phyloP scores from a whole-genome alignment of 306 rosid genomes.

The Senna siamea region DNA sequence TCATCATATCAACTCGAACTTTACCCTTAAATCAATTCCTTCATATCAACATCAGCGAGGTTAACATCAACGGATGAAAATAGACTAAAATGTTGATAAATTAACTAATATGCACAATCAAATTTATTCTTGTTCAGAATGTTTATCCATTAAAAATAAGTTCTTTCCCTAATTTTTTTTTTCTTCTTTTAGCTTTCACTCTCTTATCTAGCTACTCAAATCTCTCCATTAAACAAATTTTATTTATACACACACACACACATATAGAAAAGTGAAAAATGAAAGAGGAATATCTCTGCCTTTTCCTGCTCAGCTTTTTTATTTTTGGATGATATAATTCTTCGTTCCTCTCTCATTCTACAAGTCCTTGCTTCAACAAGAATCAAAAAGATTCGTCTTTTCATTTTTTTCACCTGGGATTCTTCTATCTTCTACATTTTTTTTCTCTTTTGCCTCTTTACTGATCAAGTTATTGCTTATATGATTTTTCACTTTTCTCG shows the following conservation, averaged over 20 bases:
- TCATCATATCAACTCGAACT: too few species aligned
- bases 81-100: background rate
- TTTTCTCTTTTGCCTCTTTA: background rate
- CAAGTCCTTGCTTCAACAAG: slow-evolving; percentile 26
- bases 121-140: background rate
- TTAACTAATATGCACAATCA: background rate
- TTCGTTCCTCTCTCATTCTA: background rate
- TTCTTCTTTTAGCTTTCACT: too few species aligned
- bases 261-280: background rate
- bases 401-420: slow-evolving; percentile 17
- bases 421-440: slow-evolving; percentile 14
- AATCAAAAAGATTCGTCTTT: slow-evolving; percentile 28
- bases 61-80: background rate
- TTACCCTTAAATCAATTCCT: too few species aligned
- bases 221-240: too few species aligned
- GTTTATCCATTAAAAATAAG: slow-evolving; percentile 5
- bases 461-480: background rate
- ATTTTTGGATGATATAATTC: slow-evolving; percentile 32
- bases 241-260: too few species aligned
- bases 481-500: slow-evolving; percentile 12
- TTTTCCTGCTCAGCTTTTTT: slow-evolving; percentile 8
- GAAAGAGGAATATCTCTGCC: background rate
- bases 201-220: too few species aligned
- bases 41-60: background rate
- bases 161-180: too few species aligned